These are phyloP conservation scores for Nepenthes alata DNA, from an alignment of 179 eudicot genomes.

Conservation along the genomic window DNA sequence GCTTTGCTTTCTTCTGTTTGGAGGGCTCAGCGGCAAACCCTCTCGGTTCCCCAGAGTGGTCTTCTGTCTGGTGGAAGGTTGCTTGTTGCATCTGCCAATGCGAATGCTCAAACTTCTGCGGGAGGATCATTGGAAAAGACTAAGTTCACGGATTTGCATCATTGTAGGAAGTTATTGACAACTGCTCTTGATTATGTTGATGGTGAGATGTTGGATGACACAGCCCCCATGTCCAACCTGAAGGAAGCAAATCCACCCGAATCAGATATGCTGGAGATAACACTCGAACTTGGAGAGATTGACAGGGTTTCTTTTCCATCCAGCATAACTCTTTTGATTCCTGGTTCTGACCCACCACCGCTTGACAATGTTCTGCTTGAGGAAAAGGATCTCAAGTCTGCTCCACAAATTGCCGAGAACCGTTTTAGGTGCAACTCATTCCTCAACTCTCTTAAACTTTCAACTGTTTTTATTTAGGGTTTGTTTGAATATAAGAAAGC, in stretches of 20 bases:
- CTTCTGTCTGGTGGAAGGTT: constrained; percentile 34
- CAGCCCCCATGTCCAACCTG: constrained; percentile 15
- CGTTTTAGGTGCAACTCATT: constrained; percentile 46
- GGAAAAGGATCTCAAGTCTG: constrained; percentile 31
- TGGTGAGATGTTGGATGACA: constrained; percentile 17
- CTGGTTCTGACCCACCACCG: constrained; percentile 24
- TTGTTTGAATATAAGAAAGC: not conserved
- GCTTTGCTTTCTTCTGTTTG: constrained; percentile 63
- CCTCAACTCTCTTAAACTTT: not conserved
- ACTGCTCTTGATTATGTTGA: constrained; percentile 41
- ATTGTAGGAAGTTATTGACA: constrained; percentile 41
- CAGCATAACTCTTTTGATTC: constrained; percentile 37
- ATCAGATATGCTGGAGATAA: constrained; percentile 49
- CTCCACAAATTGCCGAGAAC: constrained; percentile 37
- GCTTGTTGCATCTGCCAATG: constrained; percentile 25
- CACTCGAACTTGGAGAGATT: constrained; percentile 35
- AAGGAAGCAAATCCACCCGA: constrained; percentile 28
- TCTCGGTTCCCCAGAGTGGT: constrained; percentile 27
- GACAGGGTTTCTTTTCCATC: constrained; percentile 46
- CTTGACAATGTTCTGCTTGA: constrained; percentile 17
- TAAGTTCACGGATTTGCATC: constrained; percentile 36
- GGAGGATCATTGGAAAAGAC: constrained; percentile 24
- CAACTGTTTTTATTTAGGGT: not conserved
- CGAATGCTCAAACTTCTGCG: constrained; percentile 17
- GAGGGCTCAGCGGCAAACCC: constrained; percentile 36